Conservation (phyloP, 106 monocot species). For the Amphibolis antarctica region DNA sequence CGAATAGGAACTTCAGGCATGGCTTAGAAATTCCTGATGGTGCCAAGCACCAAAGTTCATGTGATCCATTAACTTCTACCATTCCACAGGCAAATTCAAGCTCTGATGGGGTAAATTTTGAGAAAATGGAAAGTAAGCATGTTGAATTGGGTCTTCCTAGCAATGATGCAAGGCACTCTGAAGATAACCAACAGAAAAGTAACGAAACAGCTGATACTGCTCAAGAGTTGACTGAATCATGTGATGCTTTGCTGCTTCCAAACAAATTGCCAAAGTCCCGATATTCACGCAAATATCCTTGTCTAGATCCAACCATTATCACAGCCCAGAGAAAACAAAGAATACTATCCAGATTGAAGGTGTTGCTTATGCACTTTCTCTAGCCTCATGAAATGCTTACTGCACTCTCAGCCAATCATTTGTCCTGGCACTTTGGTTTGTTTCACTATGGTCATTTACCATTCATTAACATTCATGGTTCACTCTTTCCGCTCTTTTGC, state of each 20-base stretch:
- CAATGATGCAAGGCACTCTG: neutral
- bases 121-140: neutral
- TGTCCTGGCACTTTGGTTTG: too few species aligned
- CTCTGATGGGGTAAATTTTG: neutral
- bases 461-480: too few species aligned
- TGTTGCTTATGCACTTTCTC: constrained; percentile 4
- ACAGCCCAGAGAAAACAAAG: constrained; percentile 14
- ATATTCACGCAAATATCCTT: constrained; percentile 10
- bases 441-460: too few species aligned
- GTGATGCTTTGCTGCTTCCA: neutral
- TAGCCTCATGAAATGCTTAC: neutral
- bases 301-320: constrained; percentile 4
- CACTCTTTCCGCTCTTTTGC: too few species aligned
- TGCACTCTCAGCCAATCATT: too few species aligned
- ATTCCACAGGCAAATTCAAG: neutral
- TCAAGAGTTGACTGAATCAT: neutral
- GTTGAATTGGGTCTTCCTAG: neutral
- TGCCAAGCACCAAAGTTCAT: neutral
- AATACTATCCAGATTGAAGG: constrained; percentile 25
- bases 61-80: constrained; percentile 3
- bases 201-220: constrained; percentile 1
- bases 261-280: neutral
- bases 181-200: neutral
- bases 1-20: constrained; percentile 3
- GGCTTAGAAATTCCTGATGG: neutral